Conservation (phyloP, 345 rosid species). For the Cardiospermum halicacabum region DNA sequence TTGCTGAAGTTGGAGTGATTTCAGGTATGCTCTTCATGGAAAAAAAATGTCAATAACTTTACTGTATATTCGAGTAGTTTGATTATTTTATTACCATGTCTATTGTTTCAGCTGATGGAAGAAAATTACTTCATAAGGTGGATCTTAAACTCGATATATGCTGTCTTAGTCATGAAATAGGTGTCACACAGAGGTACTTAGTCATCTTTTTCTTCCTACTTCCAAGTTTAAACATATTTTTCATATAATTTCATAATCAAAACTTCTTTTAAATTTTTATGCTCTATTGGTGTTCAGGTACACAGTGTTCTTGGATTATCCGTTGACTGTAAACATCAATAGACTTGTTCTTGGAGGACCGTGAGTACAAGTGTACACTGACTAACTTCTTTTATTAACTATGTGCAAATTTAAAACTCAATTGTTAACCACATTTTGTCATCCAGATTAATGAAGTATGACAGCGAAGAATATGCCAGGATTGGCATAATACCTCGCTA, state of each 20-base stretch:
- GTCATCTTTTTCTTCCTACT: neutral
- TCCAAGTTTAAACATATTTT: neutral
- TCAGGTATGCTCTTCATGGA: conserved; percentile 22
- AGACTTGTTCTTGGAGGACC: conserved; percentile 46
- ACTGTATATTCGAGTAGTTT: neutral
- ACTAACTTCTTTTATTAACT: neutral
- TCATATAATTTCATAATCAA: neutral
- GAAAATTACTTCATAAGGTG: conserved; percentile 25
- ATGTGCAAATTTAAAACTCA: neutral
- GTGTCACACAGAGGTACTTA: conserved; percentile 38
- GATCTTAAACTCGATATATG: conserved; percentile 39
- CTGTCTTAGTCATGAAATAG: conserved; percentile 35
- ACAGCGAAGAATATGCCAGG: conserved; percentile 38
- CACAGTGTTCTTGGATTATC: conserved; percentile 45
- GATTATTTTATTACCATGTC: neutral
- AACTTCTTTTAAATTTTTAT: neutral
- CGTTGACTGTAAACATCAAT: conserved; percentile 30
- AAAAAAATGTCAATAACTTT: neutral
- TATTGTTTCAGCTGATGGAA: conserved; percentile 9
- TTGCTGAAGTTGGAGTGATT: conserved; percentile 33
- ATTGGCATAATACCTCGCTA: conserved; percentile 53
- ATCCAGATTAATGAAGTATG: conserved; percentile 30
- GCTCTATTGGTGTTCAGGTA: conserved; percentile 25
- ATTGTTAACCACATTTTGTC: neutral
- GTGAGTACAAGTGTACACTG: conserved; percentile 26